Conservation (phyloP, 441 rosid species). For the Corymbia calophylla region DNA sequence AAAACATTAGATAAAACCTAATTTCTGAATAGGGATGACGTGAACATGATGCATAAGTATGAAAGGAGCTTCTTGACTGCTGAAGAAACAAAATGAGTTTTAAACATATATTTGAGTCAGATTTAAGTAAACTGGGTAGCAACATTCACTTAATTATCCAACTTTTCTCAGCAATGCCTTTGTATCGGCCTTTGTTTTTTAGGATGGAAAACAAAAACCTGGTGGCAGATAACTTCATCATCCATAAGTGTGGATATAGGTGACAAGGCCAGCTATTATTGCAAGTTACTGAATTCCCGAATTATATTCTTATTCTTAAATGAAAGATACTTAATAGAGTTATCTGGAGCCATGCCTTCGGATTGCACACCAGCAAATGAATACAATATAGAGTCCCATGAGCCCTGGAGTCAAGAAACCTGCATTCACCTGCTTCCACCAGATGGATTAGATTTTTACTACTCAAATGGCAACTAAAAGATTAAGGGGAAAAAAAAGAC, state of each 20-base stretch:
- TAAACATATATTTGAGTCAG: background rate
- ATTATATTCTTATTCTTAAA: background rate
- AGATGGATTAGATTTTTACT: background rate
- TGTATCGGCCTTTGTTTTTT: background rate
- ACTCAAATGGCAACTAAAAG: background rate
- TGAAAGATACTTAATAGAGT: background rate
- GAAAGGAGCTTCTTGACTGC: background rate
- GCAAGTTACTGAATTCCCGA: background rate
- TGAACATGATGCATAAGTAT: background rate
- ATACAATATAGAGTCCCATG: constrained; percentile 91
- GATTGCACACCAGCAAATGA: constrained; percentile 97
- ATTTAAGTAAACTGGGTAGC: background rate
- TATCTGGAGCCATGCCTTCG: constrained; percentile 48
- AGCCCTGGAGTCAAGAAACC: constrained; percentile 89
- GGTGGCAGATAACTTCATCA: background rate
- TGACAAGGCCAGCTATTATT: background rate
- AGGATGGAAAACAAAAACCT: background rate
- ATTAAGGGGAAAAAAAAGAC: background rate
- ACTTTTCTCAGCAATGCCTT: background rate
- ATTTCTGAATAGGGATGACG: background rate
- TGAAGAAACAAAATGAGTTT: background rate
- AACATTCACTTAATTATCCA: background rate
- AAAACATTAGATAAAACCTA: background rate
- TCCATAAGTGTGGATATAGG: background rate
- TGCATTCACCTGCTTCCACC: constrained; percentile 51